Base-by-base conservation (phyloP, 1,284 basidiomycete genomes). In the Naganishia albida region DNA sequence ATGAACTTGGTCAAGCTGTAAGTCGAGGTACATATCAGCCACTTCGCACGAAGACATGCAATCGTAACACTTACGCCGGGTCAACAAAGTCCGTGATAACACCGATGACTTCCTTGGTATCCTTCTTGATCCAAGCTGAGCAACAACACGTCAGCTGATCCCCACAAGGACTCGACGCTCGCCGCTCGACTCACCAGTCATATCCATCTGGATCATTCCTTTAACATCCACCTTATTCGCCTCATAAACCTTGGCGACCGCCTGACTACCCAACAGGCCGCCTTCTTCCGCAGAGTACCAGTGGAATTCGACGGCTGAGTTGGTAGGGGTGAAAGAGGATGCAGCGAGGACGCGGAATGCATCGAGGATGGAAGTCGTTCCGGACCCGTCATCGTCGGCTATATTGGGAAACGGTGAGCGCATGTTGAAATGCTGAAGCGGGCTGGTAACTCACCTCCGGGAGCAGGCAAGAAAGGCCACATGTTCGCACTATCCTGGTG, bases 201-300 rank as follows among this genome's bases (percentile, higher is more conserved):
- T 94, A 77, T 94, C 92, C 78, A 91, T 93, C 69, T 81, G 77
- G 71, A 91, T 87, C 93, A 96, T 96, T 48, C 88, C 92, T 74
- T 88, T 81, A 65, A 97, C 89, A 70, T 88, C 85, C 54, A 84
- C 82, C 8, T 80, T 81, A 64, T 82, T 81, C 25, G 81, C 76
- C 71, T 86, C 86, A 75, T 98, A 99, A 62, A 84, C 82, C 71
- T 84, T 82, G 38, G 92, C 93, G 52, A 99, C 86, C 12, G 91
- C 94, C 77, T 96, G 92, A 48, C 90, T 92, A 46, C 95, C 95
- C 63, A 99, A 87, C 39, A 98, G 84, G n/a, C 95, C 95, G 50
- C 88, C 89, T 81, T 96, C 93, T 74, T 96, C 93, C 53, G 93
- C 93, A 60, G 89, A 90, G 77, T 93, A 98, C 88, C 90, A 99